phyloP scores from a whole-genome alignment of 1,139 yeast species.

The Suzukiozyma palmioleophila region DNA sequence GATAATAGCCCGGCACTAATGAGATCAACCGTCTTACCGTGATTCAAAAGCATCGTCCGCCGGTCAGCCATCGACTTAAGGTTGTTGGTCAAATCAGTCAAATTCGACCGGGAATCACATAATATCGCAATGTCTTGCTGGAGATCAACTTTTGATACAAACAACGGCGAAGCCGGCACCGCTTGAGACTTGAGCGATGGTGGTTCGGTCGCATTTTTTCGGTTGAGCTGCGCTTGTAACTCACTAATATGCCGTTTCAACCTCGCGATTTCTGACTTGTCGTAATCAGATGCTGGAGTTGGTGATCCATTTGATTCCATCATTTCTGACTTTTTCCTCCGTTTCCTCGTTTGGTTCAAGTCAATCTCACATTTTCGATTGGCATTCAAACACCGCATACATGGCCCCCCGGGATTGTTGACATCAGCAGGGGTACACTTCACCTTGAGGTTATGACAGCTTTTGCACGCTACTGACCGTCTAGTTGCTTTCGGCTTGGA shows the following conservation, averaged over 20 bases:
- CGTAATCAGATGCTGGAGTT: slow-evolving; percentile 5
- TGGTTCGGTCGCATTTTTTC: background rate
- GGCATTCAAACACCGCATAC: slow-evolving; percentile 68
- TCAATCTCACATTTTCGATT: slow-evolving; percentile 66
- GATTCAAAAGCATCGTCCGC: slow-evolving; percentile 28
- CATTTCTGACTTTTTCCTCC: slow-evolving; percentile 36
- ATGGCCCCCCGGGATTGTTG: slow-evolving; percentile 56
- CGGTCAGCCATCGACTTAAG: slow-evolving; percentile 33
- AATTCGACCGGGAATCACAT: slow-evolving; percentile 22
- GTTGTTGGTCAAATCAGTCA: slow-evolving; percentile 36
- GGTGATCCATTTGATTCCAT: slow-evolving; percentile 14
- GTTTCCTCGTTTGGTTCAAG: slow-evolving; percentile 53
- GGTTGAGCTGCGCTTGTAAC: slow-evolving; percentile 19
- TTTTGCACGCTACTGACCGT: slow-evolving; percentile 61
- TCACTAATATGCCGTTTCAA: slow-evolving; percentile 18
- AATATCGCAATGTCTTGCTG: slow-evolving; percentile 35
- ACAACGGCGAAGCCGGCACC: slow-evolving; percentile 21
- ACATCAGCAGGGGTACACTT: slow-evolving; percentile 74
- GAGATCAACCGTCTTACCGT: slow-evolving; percentile 33
- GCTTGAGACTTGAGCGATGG: background rate
- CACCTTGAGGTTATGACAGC: slow-evolving; percentile 77
- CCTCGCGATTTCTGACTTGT: slow-evolving; percentile 10
- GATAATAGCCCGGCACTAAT: slow-evolving; percentile 45
- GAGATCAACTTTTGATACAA: slow-evolving; percentile 28
- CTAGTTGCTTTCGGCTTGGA: slow-evolving; percentile 17